These are phyloP conservation scores for Nothophytophthora sp. DNA, from an alignment of 352 stramenopile genomes.

Conservation along the genomic window DNA sequence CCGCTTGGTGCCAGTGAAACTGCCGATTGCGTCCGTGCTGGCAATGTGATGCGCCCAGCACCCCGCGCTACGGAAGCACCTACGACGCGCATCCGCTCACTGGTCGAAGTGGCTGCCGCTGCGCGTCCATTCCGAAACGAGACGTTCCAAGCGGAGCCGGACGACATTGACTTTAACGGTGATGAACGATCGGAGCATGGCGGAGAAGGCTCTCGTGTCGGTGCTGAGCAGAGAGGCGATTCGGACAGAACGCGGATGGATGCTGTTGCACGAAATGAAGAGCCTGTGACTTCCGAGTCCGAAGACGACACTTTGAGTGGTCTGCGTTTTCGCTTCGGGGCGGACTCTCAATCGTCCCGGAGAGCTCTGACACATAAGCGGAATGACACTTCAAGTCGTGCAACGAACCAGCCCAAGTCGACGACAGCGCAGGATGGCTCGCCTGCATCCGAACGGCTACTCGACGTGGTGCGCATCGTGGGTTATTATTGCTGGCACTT, in stretches of 20 bases:
- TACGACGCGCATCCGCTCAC: conserved; percentile 16
- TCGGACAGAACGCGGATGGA: not conserved
- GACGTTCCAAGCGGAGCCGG: not conserved
- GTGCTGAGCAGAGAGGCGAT: conserved; percentile 1
- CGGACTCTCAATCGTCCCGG: not conserved
- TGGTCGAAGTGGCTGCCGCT: conserved; percentile 15
- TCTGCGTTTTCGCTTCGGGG: conserved; percentile 11
- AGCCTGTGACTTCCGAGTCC: conserved; percentile 3
- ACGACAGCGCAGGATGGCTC: conserved; percentile 6
- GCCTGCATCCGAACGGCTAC: conserved; percentile 4
- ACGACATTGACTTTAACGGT: not conserved
- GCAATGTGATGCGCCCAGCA: conserved; percentile 6
- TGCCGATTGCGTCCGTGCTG: conserved; percentile 1
- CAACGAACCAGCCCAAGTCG: conserved; percentile 1
- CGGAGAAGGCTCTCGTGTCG: not conserved
- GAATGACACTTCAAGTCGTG: conserved; percentile 1
- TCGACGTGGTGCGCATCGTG: conserved; percentile 18
- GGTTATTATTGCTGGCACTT: too few species aligned
- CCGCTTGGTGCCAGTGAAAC: too few species aligned
- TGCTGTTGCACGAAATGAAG: not conserved
- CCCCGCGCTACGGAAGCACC: conserved; percentile 3
- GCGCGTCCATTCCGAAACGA: conserved; percentile 23
- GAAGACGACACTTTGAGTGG: conserved; percentile 4
- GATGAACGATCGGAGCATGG: conserved; percentile 4
- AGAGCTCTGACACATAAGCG: conserved; percentile 1